Base-by-base conservation (phyloP, 257 asterid species). In the Paulownia fortunei region DNA sequence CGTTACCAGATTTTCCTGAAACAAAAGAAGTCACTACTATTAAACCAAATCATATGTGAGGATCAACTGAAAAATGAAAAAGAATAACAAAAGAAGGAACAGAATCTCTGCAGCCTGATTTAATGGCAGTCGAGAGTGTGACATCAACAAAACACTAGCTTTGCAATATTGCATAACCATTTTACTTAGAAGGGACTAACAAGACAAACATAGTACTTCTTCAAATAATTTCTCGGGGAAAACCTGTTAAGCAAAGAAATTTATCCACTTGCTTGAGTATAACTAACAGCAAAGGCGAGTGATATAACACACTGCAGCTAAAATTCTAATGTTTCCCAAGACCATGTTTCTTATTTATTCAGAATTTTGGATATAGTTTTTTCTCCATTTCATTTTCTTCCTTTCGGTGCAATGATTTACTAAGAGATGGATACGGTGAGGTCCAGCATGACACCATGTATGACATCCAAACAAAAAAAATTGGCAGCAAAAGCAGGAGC, bases 1-100 rank as follows among this genome's bases (percentile, higher is more conserved):
- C 36, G 42, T 65, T 67, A 76, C 83, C 78, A 55, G 82, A 49
- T 80, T 84, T 86, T 64, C 89, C 87, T 83, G 83, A 69, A 74
- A 67, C 62, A 69, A 60, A 59, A 58, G 19, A 64, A 56, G 61
- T 58, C 10, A 19, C 72, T 51, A 44, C 52, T 26, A 64, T 52
- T 73, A 72, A 73, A 49, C 52, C 42, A 27, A 61, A 18, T 15
- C 74, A 67, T 26, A 37, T 19, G 8, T 36, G 78, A 12, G 32
- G 19, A 54, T n/a, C 21, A 69, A 27, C n/a, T 24, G n/a, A 36
- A 65, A 39, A 23, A 58, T 52, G 30, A 36, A 27, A n/a, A 64
- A 56, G n/a, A 47, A 71, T 0, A 21, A 46, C 5, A 4, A 37
- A 51, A 60, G 47, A 44, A 8, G 27, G 5, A 32, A 37, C 5